These are phyloP conservation scores for Rhizopus arrhizus DNA, from an alignment of 371 early-diverging fungal genomes.

Conservation along the genomic window DNA sequence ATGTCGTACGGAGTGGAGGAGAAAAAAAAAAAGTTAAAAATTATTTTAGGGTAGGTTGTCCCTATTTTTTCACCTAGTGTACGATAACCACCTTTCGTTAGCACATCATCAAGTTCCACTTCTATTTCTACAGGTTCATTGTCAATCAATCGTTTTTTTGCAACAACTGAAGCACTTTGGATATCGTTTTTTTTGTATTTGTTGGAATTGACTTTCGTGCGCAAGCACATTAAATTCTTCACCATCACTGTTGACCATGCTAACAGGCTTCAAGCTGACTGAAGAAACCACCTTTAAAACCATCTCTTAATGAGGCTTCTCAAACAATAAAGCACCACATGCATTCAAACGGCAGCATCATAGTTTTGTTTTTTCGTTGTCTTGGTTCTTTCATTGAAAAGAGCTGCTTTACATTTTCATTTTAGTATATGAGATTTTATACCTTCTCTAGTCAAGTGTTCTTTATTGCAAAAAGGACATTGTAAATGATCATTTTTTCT, in stretches of 20 bases:
- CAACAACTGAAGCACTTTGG: background rate
- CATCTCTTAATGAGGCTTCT: constrained; percentile 9
- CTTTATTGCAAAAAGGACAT: constrained; percentile 7
- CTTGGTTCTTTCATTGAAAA: constrained; percentile 10
- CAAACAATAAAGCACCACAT: constrained; percentile 11
- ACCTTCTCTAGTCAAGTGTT: constrained; percentile 6
- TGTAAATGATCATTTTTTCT: constrained; percentile 6
- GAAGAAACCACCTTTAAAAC: constrained; percentile 9
- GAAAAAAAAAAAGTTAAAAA: no score
- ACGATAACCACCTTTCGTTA: no score
- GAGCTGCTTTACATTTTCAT: constrained; percentile 8
- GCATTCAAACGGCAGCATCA: constrained; percentile 16
- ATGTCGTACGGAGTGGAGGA: no score
- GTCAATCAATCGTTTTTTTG: constrained; percentile 1
- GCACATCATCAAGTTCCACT: no score
- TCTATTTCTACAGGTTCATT: no score
- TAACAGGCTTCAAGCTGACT: constrained; percentile 5
- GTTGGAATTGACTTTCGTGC: constrained; percentile 1
- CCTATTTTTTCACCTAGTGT: no score
- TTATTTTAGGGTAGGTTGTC: no score
- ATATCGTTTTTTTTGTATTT: constrained; percentile 5
- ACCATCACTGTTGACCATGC: background rate
- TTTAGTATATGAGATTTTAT: constrained; percentile 8
- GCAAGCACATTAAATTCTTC: constrained; percentile 4
- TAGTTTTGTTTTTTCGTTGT: constrained; percentile 15